Evolutionary conservation across 345 rosid species (phyloP).

Genomic region (Acer campestre): DNA sequence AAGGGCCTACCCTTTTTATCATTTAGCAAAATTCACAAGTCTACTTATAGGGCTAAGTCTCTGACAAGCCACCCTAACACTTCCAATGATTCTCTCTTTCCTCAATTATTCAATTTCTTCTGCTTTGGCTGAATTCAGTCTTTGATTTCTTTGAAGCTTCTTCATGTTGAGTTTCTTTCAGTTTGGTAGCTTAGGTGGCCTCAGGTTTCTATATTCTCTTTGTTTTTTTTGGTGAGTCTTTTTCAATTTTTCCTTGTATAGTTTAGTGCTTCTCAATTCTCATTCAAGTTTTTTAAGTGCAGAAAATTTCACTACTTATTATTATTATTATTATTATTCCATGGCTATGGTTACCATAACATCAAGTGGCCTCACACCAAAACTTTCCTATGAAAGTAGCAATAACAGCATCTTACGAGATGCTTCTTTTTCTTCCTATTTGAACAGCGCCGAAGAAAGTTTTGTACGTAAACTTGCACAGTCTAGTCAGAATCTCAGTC

Average conservation of each 20-base stretch:
- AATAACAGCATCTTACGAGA: conserved; percentile 30
- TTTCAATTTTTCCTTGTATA: conserved; percentile 25
- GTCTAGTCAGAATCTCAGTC: conserved; percentile 21
- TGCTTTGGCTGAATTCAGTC: background rate
- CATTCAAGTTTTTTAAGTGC: conserved; percentile 1
- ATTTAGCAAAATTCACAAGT: conserved; percentile 14
- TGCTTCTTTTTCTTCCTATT: conserved; percentile 57
- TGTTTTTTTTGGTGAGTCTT: conserved; percentile 22
- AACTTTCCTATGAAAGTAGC: conserved; percentile 31
- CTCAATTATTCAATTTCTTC: conserved; percentile 6
- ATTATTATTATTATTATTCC: background rate
- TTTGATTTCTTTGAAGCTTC: background rate
- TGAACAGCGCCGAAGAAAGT: conserved; percentile 43
- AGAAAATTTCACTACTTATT: background rate
- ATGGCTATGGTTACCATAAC: conserved; percentile 40
- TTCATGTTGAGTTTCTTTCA: conserved; percentile 19
- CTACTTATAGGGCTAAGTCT: conserved; percentile 27
- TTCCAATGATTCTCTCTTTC: background rate
- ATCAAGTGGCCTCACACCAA: conserved; percentile 28
- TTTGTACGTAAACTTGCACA: conserved; percentile 36
- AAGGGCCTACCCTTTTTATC: conserved; percentile 29
- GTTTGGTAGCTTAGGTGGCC: no score
- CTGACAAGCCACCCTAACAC: conserved; percentile 4
- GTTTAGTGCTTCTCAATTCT: conserved; percentile 16
- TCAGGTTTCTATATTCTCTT: background rate